Base-by-base conservation (phyloP, 495 filamentous ascomycete species). In the Neurospora sublineolata region DNA sequence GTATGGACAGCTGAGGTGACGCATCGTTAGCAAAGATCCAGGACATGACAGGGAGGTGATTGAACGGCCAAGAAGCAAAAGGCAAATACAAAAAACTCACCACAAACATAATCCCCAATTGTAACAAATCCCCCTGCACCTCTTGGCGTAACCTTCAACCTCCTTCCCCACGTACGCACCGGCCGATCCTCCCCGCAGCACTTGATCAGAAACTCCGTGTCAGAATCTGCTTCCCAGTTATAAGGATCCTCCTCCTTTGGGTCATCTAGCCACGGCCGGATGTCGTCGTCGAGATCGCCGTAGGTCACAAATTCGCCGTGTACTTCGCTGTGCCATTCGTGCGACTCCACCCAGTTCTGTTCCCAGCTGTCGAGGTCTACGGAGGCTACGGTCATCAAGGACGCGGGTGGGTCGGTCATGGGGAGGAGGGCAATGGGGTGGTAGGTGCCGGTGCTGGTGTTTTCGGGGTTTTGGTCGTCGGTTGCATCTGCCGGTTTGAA, bases 381-480 rank as follows among this genome's bases (percentile, higher is more conserved):
- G 73, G 71, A 77, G 44, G 44, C 10, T 52, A 52, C 44, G 44
- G 44, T 12, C 10, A 52, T 52, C 3, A 14, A 52, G 33, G 76
- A 77, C 46, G 76, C 73, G 27, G 73, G 76, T 58, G 74, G 76
- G 20, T 77, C 75, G 41, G 75, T 72, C 18, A 77, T 27, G 9
- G 74, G 72, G 44, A 70, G 44, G 37, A 71, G 69, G 23, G 76
- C 68, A 67, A 76, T 72, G 9, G 69, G 41, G 40, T 77, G 76
- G 75, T 75, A 77, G 16, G 42, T 71, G 69, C 73, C 73, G 44
- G 44, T 52, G 44, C 44, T 52, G 20, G 44, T 52, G 44, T 23
- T 52, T 52, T 52, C 44, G 44, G 44, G 44, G 44, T 52, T 52
- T 6, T 52, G 44, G 44, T 52, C 44, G 44, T 52, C 44, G 44